These are phyloP conservation scores for Myochromella boudieri DNA, from an alignment of 768 basidiomycete genomes.

Conservation along the genomic window DNA sequence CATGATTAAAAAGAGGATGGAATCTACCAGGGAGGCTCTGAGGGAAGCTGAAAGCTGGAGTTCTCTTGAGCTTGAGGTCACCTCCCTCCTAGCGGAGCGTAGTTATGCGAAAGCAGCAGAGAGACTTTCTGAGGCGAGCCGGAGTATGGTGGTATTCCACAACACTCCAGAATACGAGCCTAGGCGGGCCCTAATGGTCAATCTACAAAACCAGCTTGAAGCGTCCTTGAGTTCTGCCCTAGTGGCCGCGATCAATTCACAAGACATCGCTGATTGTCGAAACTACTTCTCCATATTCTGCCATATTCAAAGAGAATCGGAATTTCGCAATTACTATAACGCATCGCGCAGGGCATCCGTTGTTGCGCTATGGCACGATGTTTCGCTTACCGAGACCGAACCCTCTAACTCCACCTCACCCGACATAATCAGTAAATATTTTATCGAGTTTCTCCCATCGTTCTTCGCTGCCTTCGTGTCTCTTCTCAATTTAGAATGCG, in stretches of 20 bases:
- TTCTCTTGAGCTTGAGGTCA: conserved; percentile 90
- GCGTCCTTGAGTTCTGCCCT: conserved; percentile 88
- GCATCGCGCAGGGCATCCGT: conserved; percentile 71
- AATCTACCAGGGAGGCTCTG: conserved; percentile 83
- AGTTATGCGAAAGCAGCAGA: conserved; percentile 90
- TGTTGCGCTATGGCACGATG: conserved; percentile 68
- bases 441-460: conserved; percentile 67
- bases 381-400: conserved; percentile 53
- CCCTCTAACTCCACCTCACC: conserved; percentile 22
- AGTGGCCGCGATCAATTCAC: conserved; percentile 79
- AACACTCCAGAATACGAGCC: conserved; percentile 91
- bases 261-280: conserved; percentile 73
- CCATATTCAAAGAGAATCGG: conserved; percentile 87
- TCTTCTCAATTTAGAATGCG: conserved; percentile 69
- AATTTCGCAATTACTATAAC: conserved; percentile 94
- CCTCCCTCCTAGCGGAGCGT: conserved; percentile 74
- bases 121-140: conserved; percentile 83
- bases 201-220: conserved; percentile 94
- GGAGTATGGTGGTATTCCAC: conserved; percentile 89
- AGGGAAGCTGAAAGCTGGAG: conserved; percentile 97
- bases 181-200: conserved; percentile 82
- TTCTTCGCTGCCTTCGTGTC: conserved; percentile 74
- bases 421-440: conserved; percentile 31
- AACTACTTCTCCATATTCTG: conserved; percentile 85
- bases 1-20: conserved; percentile 83